Conservation (phyloP, 2,329 filamentous ascomycete species). For the Pezicula neosporulosa region DNA sequence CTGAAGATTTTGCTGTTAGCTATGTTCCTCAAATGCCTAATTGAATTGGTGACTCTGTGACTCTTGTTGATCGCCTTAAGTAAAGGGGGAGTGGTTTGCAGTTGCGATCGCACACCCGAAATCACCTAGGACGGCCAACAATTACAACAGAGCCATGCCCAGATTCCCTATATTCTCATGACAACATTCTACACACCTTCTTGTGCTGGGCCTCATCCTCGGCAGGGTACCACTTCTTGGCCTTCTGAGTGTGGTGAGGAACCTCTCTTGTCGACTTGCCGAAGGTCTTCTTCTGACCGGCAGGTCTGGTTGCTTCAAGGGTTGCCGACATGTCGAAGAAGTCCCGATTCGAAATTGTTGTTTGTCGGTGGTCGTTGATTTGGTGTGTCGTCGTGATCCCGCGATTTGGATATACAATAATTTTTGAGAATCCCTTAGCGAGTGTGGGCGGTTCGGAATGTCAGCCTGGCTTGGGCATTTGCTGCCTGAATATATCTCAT, state of each 20-base stretch:
- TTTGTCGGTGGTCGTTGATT: constrained; percentile 20
- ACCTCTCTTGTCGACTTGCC: constrained; percentile 93
- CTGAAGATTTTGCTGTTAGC: constrained; percentile 47
- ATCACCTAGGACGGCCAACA: constrained; percentile 5
- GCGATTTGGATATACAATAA: neutral
- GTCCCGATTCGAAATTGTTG: constrained; percentile 22
- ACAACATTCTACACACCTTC: constrained; percentile 68
- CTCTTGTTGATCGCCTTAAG: neutral
- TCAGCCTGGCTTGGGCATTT: neutral
- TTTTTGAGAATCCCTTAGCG: neutral
- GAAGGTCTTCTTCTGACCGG: constrained; percentile 77
- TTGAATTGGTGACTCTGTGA: neutral
- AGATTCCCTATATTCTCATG: constrained; percentile 2
- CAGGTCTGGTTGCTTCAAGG: constrained; percentile 37
- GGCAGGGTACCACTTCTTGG: constrained; percentile 98
- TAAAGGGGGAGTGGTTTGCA: constrained; percentile 3
- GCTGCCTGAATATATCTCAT: neutral
- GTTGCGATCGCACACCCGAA: constrained; percentile 16
- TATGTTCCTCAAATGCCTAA: constrained; percentile 1
- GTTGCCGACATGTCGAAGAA: constrained; percentile 62
- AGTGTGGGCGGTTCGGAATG: too few relatives aligned
- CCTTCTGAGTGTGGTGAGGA: constrained; percentile 84
- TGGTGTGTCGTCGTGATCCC: constrained; percentile 4
- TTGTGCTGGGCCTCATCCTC: constrained; percentile 85
- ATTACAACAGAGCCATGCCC: constrained; percentile 5